Percentiles rank a stretch among this genome's conserved stretches.
Evolutionary conservation across 257 asterid species (phyloP).

Genomic region (Ocimum tenuiflorum): DNA sequence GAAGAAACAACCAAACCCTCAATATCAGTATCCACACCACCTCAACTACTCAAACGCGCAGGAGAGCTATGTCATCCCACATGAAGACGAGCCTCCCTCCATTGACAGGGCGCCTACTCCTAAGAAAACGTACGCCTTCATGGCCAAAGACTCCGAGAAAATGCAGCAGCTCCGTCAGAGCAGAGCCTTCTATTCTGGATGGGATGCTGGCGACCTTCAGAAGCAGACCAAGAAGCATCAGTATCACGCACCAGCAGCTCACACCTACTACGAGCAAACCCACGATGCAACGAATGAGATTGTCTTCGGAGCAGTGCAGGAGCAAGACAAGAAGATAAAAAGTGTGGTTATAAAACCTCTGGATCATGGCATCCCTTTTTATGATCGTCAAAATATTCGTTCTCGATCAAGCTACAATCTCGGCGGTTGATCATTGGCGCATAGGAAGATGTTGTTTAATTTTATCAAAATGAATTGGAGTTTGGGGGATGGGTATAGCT

Average conservation of each 20-base stretch:
- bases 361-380: conserved; percentile 41
- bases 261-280: conserved; percentile 63
- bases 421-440: conserved; percentile 40
- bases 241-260: conserved; percentile 49
- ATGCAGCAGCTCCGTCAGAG: conserved; percentile 81
- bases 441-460: conserved; percentile 1
- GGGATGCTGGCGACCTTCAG: conserved; percentile 53
- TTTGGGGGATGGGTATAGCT: conserved; percentile 36
- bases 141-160: conserved; percentile 77
- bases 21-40: conserved; percentile 41
- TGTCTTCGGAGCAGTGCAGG: conserved; percentile 86
- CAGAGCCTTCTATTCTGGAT: conserved; percentile 61
- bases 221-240: conserved; percentile 53
- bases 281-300: conserved; percentile 59
- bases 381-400: conserved; percentile 36
- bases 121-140: conserved; percentile 81
- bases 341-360: conserved; percentile 58
- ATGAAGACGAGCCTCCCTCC: conserved; percentile 78
- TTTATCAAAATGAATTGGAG: conserved; percentile 18
- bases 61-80: conserved; percentile 72
- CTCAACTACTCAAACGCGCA: conserved; percentile 46
- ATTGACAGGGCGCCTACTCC: conserved; percentile 83
- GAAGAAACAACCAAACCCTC: conserved; percentile 37
- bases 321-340: conserved; percentile 37
- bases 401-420: conserved; percentile 37